Percentiles rank a stretch among this genome's conserved stretches.
Evolutionary conservation across 768 basidiomycete genomes (phyloP).

Genomic region (Daedaleopsis sinensis): DNA sequence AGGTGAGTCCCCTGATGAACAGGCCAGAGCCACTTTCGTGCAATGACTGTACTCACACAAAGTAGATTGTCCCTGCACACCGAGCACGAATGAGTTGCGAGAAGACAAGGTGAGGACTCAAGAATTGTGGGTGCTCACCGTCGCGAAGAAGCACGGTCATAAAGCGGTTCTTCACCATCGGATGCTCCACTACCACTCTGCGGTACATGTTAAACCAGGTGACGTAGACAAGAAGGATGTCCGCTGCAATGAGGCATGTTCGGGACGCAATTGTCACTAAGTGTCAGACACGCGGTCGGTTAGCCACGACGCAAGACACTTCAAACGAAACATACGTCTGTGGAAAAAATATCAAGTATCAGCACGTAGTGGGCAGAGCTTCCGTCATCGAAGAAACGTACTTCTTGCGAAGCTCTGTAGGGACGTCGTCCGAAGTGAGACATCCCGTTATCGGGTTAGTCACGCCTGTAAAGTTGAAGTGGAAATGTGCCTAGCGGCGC

Average conservation of each 20-base stretch:
- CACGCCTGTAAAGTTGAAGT: background rate
- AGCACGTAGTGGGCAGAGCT: no score
- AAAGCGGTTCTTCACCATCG: background rate
- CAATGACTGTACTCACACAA: background rate
- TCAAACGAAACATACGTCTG: no score
- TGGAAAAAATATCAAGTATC: no score
- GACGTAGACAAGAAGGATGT: background rate
- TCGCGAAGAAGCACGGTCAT: background rate
- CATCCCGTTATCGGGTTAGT: background rate
- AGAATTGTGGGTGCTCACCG: background rate
- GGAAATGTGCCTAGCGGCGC: background rate
- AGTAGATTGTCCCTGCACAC: background rate
- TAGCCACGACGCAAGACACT: background rate
- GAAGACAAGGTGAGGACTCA: no score
- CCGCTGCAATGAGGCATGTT: conserved; percentile 1
- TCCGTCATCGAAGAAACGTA: no score
- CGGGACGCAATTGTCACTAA: background rate
- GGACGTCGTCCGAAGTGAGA: background rate
- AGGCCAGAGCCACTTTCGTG: background rate
- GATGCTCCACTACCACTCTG: background rate
- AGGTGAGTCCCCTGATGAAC: background rate
- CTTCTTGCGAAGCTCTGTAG: no score
- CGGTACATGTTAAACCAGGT: conserved; percentile 3
- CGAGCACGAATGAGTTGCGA: no score
- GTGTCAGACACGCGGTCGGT: background rate